Evolutionary conservation across 805 yeast species (phyloP).

Genomic region (Nematodospora valgi): DNA sequence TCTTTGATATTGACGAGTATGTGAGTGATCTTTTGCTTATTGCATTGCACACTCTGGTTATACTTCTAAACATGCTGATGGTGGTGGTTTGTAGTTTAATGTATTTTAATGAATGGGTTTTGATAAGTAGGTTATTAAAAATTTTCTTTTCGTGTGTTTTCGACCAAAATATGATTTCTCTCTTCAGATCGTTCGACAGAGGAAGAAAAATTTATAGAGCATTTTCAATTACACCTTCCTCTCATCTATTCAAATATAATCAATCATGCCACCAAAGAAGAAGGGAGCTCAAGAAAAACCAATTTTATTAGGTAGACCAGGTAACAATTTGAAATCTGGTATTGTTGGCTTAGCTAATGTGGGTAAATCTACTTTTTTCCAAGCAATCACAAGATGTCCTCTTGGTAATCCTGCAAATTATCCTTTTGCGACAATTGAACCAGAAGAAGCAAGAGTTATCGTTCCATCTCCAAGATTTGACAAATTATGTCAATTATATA

Average conservation of each 20-base stretch:
- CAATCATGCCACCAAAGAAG: conserved; percentile 72
- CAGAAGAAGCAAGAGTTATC: conserved; percentile 94
- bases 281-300: conserved; percentile 62
- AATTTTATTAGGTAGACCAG: conserved; percentile 78
- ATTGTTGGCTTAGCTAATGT: conserved; percentile 95
- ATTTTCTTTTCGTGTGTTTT: conserved; percentile 5
- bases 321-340: conserved; percentile 52
- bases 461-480: conserved; percentile 92
- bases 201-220: conserved; percentile 4
- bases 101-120: too few relatives aligned
- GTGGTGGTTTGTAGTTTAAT: too few relatives aligned
- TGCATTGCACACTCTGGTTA: too few relatives aligned
- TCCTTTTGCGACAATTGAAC: conserved; percentile 97
- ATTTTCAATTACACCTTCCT: too few relatives aligned
- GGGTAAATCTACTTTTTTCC: conserved; percentile 97
- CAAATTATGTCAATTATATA: conserved; percentile 66
- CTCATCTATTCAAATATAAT: not conserved
- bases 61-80: not conserved
- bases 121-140: too few relatives aligned
- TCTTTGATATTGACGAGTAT: too few relatives aligned
- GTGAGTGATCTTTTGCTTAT: too few relatives aligned
- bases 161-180: too few relatives aligned
- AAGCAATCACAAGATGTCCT: conserved; percentile 89
- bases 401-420: conserved; percentile 97
- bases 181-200: conserved; percentile 1